Base-by-base conservation (phyloP, 2,329 filamentous ascomycete species). In the Penicillium sp. region DNA sequence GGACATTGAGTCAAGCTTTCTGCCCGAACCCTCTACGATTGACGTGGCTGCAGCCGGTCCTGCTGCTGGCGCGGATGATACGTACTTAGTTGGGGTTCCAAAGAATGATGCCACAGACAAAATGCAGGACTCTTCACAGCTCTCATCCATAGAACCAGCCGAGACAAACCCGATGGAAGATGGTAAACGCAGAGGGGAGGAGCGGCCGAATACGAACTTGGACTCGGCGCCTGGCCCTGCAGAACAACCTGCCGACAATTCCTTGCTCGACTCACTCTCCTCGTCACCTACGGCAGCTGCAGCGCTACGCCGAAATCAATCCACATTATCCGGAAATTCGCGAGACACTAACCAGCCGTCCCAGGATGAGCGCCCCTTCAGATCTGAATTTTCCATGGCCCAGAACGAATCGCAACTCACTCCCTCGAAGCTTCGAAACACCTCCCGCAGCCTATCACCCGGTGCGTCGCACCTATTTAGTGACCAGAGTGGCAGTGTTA, bases 1-100 rank as follows among this genome's bases (percentile, higher is more conserved):
- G 76, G 84, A 87, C 61, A 78, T 86, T 53, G 84, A 86, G 67
- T 86, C 84, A 4, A 86, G 83, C 65, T 86, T 87, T 62, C 59
- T 86, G 43, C 84, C 83, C 0, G 83, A 85, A 44, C 74, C 77
- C 2, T 80, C 80, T 3, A 73, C 74, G 2, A 69, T 79, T 22
- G 72, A 74, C 18, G 66, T 76, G 34, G 66, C 67, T 39, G 55
- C 65, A 53, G 56, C 57, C 35, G 63, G 70, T 18, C 60, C 62
- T 13, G 62, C 59, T 20, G 53, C 62, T 16, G 74, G 74, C 40
- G 68, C 65, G 11, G 77, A 78, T 56, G 77, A 80, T 66, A 79
- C 76, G 5, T 77, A 74, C 55, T 56, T 77, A 47, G 73, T 78
- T 53, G 75, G 76, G 8, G 65, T 75, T 18, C 53, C 69, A 9